Percentiles rank a stretch among this genome's conserved stretches.
phyloP scores from a whole-genome alignment of 1,139 yeast species.

The Chernovozyma sophiae-reginae region DNA sequence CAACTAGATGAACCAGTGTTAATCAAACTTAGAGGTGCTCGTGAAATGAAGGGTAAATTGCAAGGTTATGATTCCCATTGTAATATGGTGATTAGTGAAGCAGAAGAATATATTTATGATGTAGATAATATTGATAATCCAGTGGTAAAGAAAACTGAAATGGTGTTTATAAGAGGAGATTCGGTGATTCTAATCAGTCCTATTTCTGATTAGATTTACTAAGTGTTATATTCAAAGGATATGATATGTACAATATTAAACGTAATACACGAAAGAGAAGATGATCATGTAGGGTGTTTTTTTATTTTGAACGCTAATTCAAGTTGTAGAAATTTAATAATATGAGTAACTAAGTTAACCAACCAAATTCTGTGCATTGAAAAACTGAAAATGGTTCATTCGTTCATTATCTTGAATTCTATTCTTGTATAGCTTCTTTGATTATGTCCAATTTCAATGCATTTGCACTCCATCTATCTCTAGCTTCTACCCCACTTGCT shows the following conservation, averaged over 20 bases:
- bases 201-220: slow-evolving; percentile 18
- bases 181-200: slow-evolving; percentile 79
- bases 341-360: too few species aligned
- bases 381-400: too few species aligned
- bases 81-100: slow-evolving; percentile 92
- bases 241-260: too few species aligned
- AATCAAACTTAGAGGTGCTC: slow-evolving; percentile 92
- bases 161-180: slow-evolving; percentile 96
- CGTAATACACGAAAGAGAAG: too few species aligned
- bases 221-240: too few species aligned
- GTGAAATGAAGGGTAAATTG: slow-evolving; percentile 85
- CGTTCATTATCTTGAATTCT: not conserved
- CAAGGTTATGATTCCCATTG: slow-evolving; percentile 98
- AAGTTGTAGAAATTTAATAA: too few species aligned
- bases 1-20: slow-evolving; percentile 83
- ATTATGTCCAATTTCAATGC: slow-evolving; percentile 30
- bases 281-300: too few species aligned
- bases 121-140: slow-evolving; percentile 49
- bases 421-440: slow-evolving; percentile 12
- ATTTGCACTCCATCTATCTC: slow-evolving; percentile 32
- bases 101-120: slow-evolving; percentile 73
- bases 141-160: slow-evolving; percentile 60
- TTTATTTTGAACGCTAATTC: too few species aligned
- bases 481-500: slow-evolving; percentile 28
- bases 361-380: too few species aligned